Evolutionary conservation across 345 rosid genomes (phyloP).

Genomic region (Eucalyptus marginata): DNA sequence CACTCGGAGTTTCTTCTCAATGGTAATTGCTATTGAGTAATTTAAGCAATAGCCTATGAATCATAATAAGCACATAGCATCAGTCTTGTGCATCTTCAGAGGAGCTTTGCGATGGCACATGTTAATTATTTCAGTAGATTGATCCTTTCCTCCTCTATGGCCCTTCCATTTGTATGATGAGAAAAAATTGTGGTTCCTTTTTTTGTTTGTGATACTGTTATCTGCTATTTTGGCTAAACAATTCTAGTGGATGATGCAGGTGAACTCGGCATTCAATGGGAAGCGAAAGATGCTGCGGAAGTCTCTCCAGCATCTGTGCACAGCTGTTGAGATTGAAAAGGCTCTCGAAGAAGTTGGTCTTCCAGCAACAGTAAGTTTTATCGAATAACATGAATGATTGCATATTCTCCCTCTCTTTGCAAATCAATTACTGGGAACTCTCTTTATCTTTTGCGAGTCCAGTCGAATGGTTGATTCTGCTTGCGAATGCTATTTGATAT

Average conservation of each 20-base stretch:
- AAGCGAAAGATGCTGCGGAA: conserved; percentile 80
- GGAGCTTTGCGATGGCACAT: neutral
- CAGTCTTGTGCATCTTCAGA: neutral
- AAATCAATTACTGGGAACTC: neutral
- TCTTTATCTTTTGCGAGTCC: neutral
- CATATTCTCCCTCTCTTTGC: neutral
- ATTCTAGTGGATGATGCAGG: conserved; percentile 15
- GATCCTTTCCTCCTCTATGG: neutral
- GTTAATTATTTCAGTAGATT: neutral
- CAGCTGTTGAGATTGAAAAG: conserved; percentile 61
- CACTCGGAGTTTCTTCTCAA: conserved; percentile 70
- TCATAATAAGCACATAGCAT: neutral
- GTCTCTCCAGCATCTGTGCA: conserved; percentile 61
- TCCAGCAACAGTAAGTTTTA: conserved; percentile 45
- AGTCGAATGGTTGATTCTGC: neutral
- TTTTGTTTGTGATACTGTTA: neutral
- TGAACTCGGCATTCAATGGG: conserved; percentile 84
- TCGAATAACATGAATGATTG: neutral
- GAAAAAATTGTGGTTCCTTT: neutral
- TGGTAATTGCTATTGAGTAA: conserved; percentile 26
- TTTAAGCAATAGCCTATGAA: neutral
- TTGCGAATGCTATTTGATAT: neutral
- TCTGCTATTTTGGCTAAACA: neutral
- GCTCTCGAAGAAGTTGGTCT: conserved; percentile 60
- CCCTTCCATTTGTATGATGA: neutral